These are phyloP conservation scores for Scutellaria galericulata DNA, from an alignment of 257 asterid species.

Conservation along the genomic window DNA sequence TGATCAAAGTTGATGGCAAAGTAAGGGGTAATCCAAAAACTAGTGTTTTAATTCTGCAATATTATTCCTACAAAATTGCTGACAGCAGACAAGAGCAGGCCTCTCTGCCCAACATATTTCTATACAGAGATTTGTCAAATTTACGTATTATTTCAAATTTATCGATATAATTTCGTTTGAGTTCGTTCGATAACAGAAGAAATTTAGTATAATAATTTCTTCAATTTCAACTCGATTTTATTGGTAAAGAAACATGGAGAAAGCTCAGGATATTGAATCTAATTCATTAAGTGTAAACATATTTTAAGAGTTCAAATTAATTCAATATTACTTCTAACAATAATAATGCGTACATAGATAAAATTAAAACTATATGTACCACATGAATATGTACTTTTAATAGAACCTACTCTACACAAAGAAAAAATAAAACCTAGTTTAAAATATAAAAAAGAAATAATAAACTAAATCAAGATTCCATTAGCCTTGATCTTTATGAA, in stretches of 20 bases:
- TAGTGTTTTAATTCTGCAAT: not conserved
- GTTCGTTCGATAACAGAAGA: not conserved
- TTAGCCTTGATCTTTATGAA: conserved; percentile 38
- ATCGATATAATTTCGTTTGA: not conserved
- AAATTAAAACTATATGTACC: conserved; percentile 1
- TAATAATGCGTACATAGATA: not conserved
- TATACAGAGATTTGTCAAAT: not conserved
- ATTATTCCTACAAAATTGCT: conserved; percentile 22
- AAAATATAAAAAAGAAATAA: not conserved
- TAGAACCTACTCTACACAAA: not conserved
- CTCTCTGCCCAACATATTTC: no score
- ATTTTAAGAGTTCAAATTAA: no score
- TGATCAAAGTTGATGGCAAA: conserved; percentile 26
- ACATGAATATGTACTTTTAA: not conserved
- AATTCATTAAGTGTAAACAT: no score
- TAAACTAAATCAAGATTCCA: conserved; percentile 41
- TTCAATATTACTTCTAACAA: no score
- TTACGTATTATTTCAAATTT: not conserved
- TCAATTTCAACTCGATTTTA: no score
- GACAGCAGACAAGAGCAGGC: conserved; percentile 37
- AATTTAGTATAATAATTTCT: no score
- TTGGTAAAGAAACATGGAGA: no score
- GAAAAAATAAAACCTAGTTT: not conserved
- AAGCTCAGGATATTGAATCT: no score
- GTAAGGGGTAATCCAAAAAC: not conserved